Conservation (phyloP, 768 basidiomycete genomes). For the Podaxis rugospora region DNA sequence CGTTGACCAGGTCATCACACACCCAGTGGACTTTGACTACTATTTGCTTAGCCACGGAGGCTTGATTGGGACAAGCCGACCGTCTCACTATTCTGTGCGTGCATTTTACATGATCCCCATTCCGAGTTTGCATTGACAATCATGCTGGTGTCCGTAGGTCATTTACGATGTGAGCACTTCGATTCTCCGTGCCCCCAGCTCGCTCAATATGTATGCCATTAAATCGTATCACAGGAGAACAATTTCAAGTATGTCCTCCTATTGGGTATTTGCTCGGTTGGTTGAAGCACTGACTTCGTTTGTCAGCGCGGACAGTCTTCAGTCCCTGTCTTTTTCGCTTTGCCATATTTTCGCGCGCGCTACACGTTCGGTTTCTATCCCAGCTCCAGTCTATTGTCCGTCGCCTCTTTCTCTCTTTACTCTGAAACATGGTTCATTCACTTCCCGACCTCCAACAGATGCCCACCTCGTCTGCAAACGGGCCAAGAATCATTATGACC, state of each 20-base stretch:
- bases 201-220: not conserved
- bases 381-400: constrained; percentile 79
- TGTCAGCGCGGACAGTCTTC: constrained; percentile 58
- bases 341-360: constrained; percentile 81
- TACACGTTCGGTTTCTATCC: constrained; percentile 82
- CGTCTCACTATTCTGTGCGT: constrained; percentile 44
- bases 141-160: constrained; percentile 23
- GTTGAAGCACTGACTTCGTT: not conserved
- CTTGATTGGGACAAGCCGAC: constrained; percentile 67
- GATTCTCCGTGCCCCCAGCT: not conserved
- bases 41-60: constrained; percentile 78
- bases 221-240: constrained; percentile 34
- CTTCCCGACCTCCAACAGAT: constrained; percentile 40
- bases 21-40: constrained; percentile 75
- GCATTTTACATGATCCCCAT: not conserved
- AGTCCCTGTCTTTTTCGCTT: constrained; percentile 64
- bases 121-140: not conserved
- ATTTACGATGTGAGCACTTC: constrained; percentile 36
- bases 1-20: constrained; percentile 64
- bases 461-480: constrained; percentile 81
- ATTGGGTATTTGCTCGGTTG: not conserved
- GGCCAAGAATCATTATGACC: constrained; percentile 78
- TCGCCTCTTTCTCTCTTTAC: constrained; percentile 11
- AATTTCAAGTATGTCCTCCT: constrained; percentile 48
- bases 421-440: not conserved